A percentile compares a stretch with the other conserved stretches of the same genome.
Evolutionary conservation across 2,329 filamentous ascomycete genomes (phyloP).

Genomic region (Daldinia sp.): DNA sequence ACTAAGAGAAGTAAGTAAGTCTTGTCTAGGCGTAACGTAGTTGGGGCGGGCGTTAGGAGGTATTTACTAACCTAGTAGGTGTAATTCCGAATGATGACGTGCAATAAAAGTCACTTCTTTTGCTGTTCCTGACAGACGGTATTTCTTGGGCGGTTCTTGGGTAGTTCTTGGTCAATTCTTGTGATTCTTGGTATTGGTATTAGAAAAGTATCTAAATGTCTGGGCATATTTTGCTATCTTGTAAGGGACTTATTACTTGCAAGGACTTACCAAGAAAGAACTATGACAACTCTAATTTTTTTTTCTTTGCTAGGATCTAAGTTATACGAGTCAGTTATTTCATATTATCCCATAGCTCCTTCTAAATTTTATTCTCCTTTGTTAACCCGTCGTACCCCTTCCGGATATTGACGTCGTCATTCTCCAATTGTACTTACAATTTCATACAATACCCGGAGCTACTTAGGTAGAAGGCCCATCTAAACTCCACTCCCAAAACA

Average conservation of each 20-base stretch:
- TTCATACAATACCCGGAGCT: constrained; percentile 6
- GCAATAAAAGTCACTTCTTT: constrained; percentile 1
- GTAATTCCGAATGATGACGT: no score
- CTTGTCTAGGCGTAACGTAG: background rate
- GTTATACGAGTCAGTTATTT: constrained; percentile 6
- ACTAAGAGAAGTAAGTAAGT: constrained; percentile 8
- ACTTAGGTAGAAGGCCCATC: background rate
- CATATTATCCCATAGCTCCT: background rate
- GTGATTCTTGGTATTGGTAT: constrained; percentile 22
- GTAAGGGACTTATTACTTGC: no score
- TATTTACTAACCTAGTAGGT: no score
- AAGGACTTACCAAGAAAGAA: constrained; percentile 13
- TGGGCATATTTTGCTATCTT: background rate
- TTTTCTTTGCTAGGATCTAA: constrained; percentile 1
- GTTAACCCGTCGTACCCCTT: background rate
- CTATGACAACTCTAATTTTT: background rate
- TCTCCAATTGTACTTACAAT: background rate
- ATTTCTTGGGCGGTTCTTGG: constrained; percentile 1
- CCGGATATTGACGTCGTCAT: constrained; percentile 25
- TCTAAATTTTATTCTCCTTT: background rate
- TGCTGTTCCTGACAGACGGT: constrained; percentile 18
- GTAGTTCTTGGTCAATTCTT: constrained; percentile 4
- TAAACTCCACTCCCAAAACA: constrained; percentile 12
- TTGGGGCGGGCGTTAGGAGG: no score
- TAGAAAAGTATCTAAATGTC: background rate